Conservation (phyloP, 169 alveolate species). For the Babesia microti region DNA sequence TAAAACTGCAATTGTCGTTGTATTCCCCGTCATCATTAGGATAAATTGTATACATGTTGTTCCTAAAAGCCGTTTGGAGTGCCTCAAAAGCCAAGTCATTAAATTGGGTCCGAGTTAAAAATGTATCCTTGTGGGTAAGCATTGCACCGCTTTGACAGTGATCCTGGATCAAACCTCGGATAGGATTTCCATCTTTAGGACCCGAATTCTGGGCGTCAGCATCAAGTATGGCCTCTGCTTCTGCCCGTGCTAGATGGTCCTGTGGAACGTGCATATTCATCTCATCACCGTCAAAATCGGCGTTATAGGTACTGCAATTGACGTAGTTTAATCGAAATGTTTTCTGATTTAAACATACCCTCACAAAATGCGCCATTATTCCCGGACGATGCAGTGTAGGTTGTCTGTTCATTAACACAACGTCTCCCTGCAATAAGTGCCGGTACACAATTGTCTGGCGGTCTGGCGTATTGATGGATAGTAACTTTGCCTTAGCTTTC, state of each 20-base stretch:
- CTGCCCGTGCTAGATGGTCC: constrained; percentile 88
- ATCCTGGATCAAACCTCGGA: constrained; percentile 95
- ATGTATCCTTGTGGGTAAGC: constrained; percentile 86
- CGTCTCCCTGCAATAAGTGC: constrained; percentile 92
- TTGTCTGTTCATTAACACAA: constrained; percentile 89
- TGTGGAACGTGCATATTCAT: constrained; percentile 95
- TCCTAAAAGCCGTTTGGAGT: constrained; percentile 14
- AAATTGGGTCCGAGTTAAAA: constrained; percentile 61
- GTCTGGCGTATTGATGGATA: constrained; percentile 40
- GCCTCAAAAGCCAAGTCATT: constrained; percentile 31
- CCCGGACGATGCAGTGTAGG: constrained; percentile 97
- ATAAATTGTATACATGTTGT: constrained; percentile 14
- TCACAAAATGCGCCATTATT: constrained; percentile 85
- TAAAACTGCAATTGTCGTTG: no score
- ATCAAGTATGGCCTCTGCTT: constrained; percentile 85
- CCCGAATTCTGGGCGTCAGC: constrained; percentile 91
- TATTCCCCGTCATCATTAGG: constrained; percentile 7
- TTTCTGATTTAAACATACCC: constrained; percentile 80
- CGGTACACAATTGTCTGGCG: constrained; percentile 78
- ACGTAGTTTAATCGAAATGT: constrained; percentile 94
- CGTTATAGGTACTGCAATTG: constrained; percentile 97
- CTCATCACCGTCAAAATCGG: constrained; percentile 99
- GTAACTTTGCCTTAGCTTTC: constrained; percentile 73
- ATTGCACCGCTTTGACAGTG: constrained; percentile 86
- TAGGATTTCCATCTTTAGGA: constrained; percentile 94